Conservation (phyloP, 2,329 filamentous ascomycete species). For the Aspergillus fructus region DNA sequence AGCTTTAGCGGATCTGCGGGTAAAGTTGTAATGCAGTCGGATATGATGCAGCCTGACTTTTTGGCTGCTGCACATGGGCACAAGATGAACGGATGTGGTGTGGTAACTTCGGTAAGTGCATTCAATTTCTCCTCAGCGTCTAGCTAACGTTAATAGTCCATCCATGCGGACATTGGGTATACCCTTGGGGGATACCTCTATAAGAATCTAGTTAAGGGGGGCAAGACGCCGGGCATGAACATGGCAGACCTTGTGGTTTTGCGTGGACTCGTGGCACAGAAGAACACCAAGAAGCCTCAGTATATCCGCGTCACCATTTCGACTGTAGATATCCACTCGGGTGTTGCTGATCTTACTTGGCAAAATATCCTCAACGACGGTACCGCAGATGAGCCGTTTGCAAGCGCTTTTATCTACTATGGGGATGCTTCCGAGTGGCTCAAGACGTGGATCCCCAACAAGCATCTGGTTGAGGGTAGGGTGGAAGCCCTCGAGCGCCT, state of each 20-base stretch:
- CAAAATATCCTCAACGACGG: conserved; percentile 6
- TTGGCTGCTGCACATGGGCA: conserved; percentile 44
- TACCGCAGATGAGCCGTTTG: conserved; percentile 12
- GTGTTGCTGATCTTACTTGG: conserved; percentile 2
- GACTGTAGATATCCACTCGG: conserved; percentile 4
- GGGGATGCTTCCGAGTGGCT: conserved; percentile 18
- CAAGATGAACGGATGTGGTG: conserved; percentile 43
- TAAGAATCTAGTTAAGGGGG: conserved; percentile 10
- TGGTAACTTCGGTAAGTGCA: conserved; percentile 46
- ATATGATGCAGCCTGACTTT: conserved; percentile 43
- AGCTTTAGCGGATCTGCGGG: conserved; percentile 26
- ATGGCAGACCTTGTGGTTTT: conserved; percentile 45
- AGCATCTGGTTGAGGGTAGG: neutral
- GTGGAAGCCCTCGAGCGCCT: neutral
- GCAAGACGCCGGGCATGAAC: conserved; percentile 32
- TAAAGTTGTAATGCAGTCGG: conserved; percentile 39
- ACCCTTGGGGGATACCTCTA: conserved; percentile 26
- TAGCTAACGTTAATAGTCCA: conserved; percentile 14
- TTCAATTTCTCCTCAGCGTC: neutral
- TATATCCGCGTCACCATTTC: conserved; percentile 6
- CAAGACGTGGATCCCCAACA: conserved; percentile 17
- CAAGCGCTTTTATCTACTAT: conserved; percentile 15
- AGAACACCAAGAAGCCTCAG: conserved; percentile 8
- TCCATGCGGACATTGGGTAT: conserved; percentile 28
- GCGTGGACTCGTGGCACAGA: conserved; percentile 55